phyloP scores from a whole-genome alignment of 1,139 yeast species.

The Yamadazyma triangularis region DNA sequence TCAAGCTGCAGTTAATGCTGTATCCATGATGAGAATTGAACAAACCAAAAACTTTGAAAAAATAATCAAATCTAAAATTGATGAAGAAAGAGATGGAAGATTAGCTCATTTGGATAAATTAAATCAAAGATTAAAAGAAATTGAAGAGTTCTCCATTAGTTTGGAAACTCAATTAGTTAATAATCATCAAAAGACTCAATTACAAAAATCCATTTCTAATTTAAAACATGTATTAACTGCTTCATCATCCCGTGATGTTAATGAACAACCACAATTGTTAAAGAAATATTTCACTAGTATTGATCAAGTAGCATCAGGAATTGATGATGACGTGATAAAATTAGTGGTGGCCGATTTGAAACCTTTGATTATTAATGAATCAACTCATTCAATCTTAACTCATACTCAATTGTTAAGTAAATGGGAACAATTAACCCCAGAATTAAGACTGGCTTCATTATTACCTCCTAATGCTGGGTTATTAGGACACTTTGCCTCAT shows the following conservation, averaged over 20 bases:
- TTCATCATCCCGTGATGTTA: no score
- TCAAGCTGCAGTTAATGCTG: conserved; percentile 73
- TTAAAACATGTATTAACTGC: conserved; percentile 45
- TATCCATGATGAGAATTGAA: conserved; percentile 65
- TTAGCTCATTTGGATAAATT: conserved; percentile 65
- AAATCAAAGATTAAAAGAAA: conserved; percentile 48
- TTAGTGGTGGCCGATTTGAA: conserved; percentile 35
- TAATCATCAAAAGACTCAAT: conserved; percentile 52
- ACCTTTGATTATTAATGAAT: conserved; percentile 43
- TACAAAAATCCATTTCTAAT: conserved; percentile 53
- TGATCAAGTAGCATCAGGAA: conserved; percentile 33
- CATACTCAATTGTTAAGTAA: conserved; percentile 65
- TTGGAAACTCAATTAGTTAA: conserved; percentile 54
- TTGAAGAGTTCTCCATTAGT: conserved; percentile 56
- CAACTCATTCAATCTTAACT: conserved; percentile 57
- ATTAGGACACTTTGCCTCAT: conserved; percentile 83
- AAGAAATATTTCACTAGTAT: conserved; percentile 47
- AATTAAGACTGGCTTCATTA: conserved; percentile 81
- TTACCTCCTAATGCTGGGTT: conserved; percentile 95
- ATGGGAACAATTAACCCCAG: conserved; percentile 77
- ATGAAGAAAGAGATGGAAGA: conserved; percentile 78
- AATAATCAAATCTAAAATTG: conserved; percentile 60
- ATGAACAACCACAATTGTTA: conserved; percentile 29
- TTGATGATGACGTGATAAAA: conserved; percentile 40
- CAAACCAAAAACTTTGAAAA: conserved; percentile 70